Evolutionary conservation across 2,329 filamentous ascomycete genomes (phyloP).

Genomic region (Pseudomassariella vexata): DNA sequence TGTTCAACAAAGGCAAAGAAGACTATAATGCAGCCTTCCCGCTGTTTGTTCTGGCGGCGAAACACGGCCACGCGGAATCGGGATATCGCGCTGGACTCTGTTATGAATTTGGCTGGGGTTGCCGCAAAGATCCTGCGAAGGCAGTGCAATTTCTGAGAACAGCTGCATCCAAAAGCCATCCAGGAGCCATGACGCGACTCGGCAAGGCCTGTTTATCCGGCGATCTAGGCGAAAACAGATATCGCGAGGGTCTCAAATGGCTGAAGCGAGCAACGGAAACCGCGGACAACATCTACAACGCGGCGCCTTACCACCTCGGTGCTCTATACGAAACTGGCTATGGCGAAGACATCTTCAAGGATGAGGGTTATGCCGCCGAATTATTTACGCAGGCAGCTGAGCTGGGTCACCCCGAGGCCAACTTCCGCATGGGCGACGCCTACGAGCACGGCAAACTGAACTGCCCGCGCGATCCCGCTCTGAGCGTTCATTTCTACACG

Average conservation of each 20-base stretch:
- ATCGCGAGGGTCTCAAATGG: conserved; percentile 93
- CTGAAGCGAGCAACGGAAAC: conserved; percentile 87
- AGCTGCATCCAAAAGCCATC: conserved; percentile 88
- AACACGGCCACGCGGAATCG: conserved; percentile 95
- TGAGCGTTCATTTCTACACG: conserved; percentile 97
- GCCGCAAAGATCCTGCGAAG: conserved; percentile 81
- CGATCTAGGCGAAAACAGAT: conserved; percentile 81
- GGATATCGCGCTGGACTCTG: conserved; percentile 89
- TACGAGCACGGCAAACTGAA: conserved; percentile 88
- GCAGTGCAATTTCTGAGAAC: conserved; percentile 90
- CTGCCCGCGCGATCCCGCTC: conserved; percentile 83
- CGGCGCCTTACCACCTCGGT: conserved; percentile 85
- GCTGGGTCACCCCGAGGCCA: conserved; percentile 80
- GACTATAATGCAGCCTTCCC: conserved; percentile 90
- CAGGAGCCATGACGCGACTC: conserved; percentile 87
- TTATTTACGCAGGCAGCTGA: conserved; percentile 93
- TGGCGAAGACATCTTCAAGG: conserved; percentile 88
- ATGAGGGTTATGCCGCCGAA: conserved; percentile 85
- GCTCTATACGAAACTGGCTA: conserved; percentile 88
- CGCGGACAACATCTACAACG: conserved; percentile 87
- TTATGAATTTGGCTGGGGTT: conserved; percentile 98
- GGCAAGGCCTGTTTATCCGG: conserved; percentile 85
- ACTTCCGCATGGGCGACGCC: conserved; percentile 85
- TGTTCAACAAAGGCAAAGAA: conserved; percentile 91
- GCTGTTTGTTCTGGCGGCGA: conserved; percentile 86